Conservation (phyloP, 768 basidiomycete genomes). For the Boletus pseudo-olivaceus region DNA sequence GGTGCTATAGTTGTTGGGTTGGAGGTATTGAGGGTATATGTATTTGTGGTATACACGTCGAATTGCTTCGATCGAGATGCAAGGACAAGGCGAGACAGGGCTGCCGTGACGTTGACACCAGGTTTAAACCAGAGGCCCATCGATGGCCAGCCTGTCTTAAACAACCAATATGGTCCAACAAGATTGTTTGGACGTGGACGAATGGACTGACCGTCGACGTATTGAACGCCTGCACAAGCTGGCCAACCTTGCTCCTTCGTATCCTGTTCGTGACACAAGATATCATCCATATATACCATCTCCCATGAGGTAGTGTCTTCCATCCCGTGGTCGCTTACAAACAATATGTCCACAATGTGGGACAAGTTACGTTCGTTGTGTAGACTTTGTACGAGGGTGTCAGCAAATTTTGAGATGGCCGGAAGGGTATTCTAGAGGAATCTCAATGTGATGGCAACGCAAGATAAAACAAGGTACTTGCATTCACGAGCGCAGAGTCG, state of each 20-base stretch:
- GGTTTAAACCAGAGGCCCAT: slow-evolving; percentile 77
- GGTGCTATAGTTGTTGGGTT: background rate
- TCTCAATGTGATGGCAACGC: background rate
- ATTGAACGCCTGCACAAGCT: slow-evolving; percentile 7
- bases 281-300: slow-evolving; percentile 68
- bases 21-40: slow-evolving; percentile 2
- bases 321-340: slow-evolving; percentile 88
- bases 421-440: slow-evolving; percentile 52
- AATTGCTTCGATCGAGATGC: slow-evolving; percentile 55
- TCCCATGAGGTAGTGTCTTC: slow-evolving; percentile 76
- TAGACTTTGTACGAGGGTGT: slow-evolving; percentile 39
- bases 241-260: slow-evolving; percentile 10
- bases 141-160: slow-evolving; percentile 75
- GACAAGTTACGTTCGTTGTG: slow-evolving; percentile 69
- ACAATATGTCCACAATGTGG: slow-evolving; percentile 78
- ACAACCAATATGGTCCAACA: background rate
- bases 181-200: background rate
- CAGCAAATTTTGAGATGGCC: slow-evolving; percentile 67
- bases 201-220: slow-evolving; percentile 11
- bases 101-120: slow-evolving; percentile 49
- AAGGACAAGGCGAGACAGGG: slow-evolving; percentile 48
- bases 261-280: slow-evolving; percentile 13
- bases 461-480: slow-evolving; percentile 30
- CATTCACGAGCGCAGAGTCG: slow-evolving; percentile 62
- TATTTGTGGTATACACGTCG: slow-evolving; percentile 41